A percentile compares a stretch with the other conserved stretches of the same genome.
Conservation (phyloP, 176 grass and related monocot genomes). For the Guadua angustifolia region DNA sequence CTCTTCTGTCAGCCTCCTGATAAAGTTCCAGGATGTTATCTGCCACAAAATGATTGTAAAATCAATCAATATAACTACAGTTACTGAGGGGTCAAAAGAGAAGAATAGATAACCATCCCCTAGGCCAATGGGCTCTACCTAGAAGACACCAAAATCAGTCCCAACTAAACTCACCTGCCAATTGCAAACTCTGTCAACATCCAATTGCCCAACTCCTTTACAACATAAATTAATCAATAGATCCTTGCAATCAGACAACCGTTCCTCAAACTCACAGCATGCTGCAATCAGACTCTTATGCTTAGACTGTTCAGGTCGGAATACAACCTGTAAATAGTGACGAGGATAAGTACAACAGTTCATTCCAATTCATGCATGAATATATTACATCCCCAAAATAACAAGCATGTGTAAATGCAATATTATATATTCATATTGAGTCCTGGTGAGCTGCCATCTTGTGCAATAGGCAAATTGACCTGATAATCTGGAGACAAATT, state of each 20-base stretch:
- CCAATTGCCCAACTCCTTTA: conserved; percentile 48
- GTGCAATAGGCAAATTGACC: not conserved
- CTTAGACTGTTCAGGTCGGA: conserved; percentile 73
- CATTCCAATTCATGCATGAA: not conserved
- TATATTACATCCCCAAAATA: conserved; percentile 8
- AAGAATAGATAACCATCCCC: conserved; percentile 17
- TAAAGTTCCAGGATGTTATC: conserved; percentile 73
- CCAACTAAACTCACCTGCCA: conserved; percentile 71
- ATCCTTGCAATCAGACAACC: conserved; percentile 54
- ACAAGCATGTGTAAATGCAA: not conserved
- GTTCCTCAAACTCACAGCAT: conserved; percentile 67
- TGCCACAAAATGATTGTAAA: conserved; percentile 31
- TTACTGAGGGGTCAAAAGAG: conserved; percentile 11
- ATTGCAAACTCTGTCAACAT: conserved; percentile 68
- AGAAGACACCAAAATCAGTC: conserved; percentile 33
- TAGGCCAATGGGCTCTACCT: conserved; percentile 2
- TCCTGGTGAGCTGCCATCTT: not conserved
- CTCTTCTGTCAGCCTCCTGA: conserved; percentile 78
- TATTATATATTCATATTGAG: not conserved
- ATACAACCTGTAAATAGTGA: conserved; percentile 66
- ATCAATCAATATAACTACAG: not conserved
- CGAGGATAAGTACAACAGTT: conserved; percentile 7
- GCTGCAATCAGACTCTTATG: conserved; percentile 66
- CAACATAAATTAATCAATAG: conserved; percentile 54
- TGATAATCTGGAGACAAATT: conserved; percentile 26